These are phyloP conservation scores for Pyronema omphalodes DNA, from an alignment of 495 filamentous ascomycete species.

Conservation along the genomic window DNA sequence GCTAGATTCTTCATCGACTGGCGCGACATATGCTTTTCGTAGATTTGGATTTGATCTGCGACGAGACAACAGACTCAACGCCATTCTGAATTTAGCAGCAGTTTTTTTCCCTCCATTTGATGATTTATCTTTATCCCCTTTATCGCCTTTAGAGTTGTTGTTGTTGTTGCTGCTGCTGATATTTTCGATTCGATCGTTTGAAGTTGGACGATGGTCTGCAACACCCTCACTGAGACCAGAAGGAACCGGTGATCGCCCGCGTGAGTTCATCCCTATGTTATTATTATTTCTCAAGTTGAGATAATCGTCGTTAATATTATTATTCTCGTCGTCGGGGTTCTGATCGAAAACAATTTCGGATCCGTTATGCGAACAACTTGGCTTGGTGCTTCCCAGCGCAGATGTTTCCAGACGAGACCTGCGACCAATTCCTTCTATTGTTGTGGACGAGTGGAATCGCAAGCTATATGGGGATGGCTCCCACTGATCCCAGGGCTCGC, in stretches of 20 bases:
- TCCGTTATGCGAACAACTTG: not conserved
- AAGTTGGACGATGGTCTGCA: no score
- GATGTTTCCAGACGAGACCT: conserved; percentile 6
- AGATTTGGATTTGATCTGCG: conserved; percentile 21
- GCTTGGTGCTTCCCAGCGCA: not conserved
- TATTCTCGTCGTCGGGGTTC: no score
- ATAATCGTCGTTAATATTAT: no score
- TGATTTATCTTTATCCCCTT: conserved; percentile 3
- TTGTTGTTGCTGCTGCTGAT: no score
- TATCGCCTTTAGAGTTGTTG: not conserved
- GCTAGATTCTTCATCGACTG: conserved; percentile 15
- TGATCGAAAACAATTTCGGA: not conserved
- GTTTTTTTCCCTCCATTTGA: conserved; percentile 15
- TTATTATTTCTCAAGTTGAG: no score
- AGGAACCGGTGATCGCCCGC: no score
- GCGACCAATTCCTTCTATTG: conserved; percentile 14
- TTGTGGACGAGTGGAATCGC: conserved; percentile 14
- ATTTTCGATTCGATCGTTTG: no score
- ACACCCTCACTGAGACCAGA: no score
- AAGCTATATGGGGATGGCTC: conserved; percentile 8
- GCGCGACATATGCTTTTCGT: conserved; percentile 20
- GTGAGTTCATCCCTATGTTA: no score
- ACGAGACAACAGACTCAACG: conserved; percentile 17
- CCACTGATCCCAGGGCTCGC: conserved; percentile 12
- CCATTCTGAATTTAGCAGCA: conserved; percentile 17